Percentiles rank a stretch among this genome's conserved stretches.
Evolutionary conservation across 176 grass and related monocot genomes (phyloP).

Genomic region (Bonia amplexicaulis): DNA sequence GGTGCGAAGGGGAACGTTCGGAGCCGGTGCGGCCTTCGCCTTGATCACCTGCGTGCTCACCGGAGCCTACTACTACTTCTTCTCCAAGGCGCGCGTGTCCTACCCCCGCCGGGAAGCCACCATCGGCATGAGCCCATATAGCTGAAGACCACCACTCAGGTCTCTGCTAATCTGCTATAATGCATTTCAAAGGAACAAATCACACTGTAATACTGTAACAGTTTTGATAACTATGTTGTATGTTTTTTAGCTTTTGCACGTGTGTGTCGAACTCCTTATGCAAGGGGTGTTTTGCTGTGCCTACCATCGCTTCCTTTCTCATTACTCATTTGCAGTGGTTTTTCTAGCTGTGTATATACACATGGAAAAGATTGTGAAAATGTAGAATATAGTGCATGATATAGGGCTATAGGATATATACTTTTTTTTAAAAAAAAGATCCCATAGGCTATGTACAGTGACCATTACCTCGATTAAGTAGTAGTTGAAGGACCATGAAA

Average conservation of each 20-base stretch:
- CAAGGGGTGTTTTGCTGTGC: neutral
- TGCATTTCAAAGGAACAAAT: neutral
- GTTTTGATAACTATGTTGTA: slow-evolving; percentile 28
- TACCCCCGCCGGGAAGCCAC: slow-evolving; percentile 33
- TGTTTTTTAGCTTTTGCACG: neutral
- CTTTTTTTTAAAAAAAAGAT: too few species aligned
- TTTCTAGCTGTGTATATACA: neutral
- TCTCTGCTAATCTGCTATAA: neutral
- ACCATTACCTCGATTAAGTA: neutral
- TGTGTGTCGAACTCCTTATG: neutral
- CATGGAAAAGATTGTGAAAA: neutral
- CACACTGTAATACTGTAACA: slow-evolving; percentile 16
- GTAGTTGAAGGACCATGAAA: neutral
- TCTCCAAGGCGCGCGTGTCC: slow-evolving; percentile 47
- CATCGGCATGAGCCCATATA: slow-evolving; percentile 59
- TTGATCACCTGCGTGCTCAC: slow-evolving; percentile 66
- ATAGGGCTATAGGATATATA: too few species aligned
- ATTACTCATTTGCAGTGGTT: neutral
- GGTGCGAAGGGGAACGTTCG: slow-evolving; percentile 62
- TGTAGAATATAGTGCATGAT: neutral
- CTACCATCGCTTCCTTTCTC: neutral
- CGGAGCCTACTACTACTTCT: slow-evolving; percentile 58
- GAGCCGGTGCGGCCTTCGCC: slow-evolving; percentile 68
- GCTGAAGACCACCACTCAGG: neutral
- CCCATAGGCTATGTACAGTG: neutral